Percentiles rank a stretch among this genome's conserved stretches.
Conservation (phyloP, 2,329 filamentous ascomycete species). For the Nothophaeocryptopus gaeumannii region DNA sequence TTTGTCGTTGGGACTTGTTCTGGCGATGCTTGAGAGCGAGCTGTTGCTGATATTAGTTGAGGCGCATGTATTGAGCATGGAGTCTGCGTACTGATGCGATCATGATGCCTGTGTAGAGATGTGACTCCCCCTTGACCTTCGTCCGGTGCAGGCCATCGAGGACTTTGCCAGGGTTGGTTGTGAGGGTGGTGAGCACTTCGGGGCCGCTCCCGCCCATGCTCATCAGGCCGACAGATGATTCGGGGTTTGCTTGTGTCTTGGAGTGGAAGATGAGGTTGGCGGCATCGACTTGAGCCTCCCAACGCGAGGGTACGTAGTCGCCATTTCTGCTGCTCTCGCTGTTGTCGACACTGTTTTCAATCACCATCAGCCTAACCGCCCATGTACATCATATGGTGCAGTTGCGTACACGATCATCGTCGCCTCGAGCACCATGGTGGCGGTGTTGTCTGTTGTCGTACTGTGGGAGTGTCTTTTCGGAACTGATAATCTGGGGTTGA, state of each 20-base stretch:
- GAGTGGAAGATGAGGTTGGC: conserved; percentile 93
- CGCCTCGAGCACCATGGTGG: conserved; percentile 95
- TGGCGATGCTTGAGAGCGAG: conserved; percentile 95
- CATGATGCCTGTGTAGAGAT: conserved; percentile 91
- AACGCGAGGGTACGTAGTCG: conserved; percentile 85
- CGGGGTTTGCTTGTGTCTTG: conserved; percentile 91
- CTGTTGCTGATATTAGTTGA: conserved; percentile 47
- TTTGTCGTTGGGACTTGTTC: conserved; percentile 94
- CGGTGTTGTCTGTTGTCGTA: conserved; percentile 31
- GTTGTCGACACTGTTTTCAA: conserved; percentile 74
- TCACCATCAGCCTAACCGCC: background rate
- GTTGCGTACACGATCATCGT: conserved; percentile 80
- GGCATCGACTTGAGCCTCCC: conserved; percentile 93
- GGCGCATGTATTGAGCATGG: background rate
- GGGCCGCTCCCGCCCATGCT: conserved; percentile 94
- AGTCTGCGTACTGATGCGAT: conserved; percentile 76
- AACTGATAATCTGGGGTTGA: background rate
- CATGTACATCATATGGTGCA: conserved; percentile 1
- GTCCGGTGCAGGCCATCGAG: conserved; percentile 88
- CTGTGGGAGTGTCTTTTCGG: background rate
- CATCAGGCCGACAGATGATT: conserved; percentile 96
- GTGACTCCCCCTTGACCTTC: conserved; percentile 84
- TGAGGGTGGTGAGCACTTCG: conserved; percentile 93
- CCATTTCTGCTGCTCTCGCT: conserved; percentile 98
- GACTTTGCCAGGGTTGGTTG: conserved; percentile 93